These are phyloP conservation scores for Thraustochytrium striatum DNA, from an alignment of 352 stramenopile genomes.

Conservation along the genomic window DNA sequence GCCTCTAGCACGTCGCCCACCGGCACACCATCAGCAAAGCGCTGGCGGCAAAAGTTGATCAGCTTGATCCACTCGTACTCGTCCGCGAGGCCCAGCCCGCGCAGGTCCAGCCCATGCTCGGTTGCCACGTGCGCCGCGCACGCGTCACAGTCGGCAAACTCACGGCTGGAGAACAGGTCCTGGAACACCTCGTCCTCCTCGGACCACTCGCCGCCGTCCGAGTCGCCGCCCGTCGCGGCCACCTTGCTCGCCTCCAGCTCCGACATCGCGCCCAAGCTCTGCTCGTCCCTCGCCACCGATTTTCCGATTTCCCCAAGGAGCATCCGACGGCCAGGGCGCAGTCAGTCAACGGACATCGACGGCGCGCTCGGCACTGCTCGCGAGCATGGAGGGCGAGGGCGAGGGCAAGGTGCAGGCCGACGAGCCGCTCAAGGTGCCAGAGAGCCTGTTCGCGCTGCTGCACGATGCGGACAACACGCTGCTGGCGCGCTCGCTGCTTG, in stretches of 20 bases:
- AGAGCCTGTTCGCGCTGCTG: conserved; percentile 20
- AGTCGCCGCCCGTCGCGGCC: no score
- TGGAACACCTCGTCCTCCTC: conserved; percentile 10
- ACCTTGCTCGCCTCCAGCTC: no score
- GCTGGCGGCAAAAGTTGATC: conserved; percentile 37
- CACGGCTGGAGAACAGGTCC: conserved; percentile 3
- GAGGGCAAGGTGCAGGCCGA: no score
- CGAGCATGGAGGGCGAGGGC: no score
- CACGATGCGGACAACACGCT: not conserved
- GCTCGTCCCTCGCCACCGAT: no score
- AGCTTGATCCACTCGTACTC: conserved; percentile 45
- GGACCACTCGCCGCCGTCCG: not conserved
- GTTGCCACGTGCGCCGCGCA: not conserved
- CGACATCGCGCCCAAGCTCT: no score
- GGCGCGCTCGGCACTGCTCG: no score
- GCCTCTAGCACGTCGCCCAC: not conserved
- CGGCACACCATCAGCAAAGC: not conserved
- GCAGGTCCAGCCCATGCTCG: conserved; percentile 25
- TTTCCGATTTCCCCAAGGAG: no score
- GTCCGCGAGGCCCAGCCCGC: not conserved
- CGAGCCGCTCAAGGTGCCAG: conserved; percentile 41
- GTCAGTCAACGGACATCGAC: no score
- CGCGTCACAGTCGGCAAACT: not conserved
- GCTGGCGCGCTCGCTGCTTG: not conserved
- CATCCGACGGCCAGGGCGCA: no score